Evolutionary conservation across 805 yeast species (phyloP), one percentile per base, ranked within the genome.

Genomic region (Zygoascus ofunaensis): DNA sequence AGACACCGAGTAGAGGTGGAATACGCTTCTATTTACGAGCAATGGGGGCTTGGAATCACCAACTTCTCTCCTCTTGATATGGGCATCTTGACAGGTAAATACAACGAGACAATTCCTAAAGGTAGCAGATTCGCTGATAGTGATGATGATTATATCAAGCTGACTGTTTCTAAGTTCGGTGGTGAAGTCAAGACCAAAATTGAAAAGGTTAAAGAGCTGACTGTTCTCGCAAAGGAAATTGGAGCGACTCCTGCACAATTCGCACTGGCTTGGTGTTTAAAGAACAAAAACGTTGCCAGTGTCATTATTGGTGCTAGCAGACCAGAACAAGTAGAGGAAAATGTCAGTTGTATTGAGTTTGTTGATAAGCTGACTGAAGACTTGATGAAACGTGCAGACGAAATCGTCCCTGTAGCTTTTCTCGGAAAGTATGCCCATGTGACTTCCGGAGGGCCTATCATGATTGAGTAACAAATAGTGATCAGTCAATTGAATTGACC

Each of bases 221-320:
- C 42, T 8, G 43, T 42, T 28, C 38, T 61, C 23, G 63, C 64
- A 7, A 54, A 56, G 17, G 51, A 53, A 23, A 48, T 60, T 23
- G 53, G 49, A 5, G 58, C 55, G 30, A 46, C 57, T 8, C 41
- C 54, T 20, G 58, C 63, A 20, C 57, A 58, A 33, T 49, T 60
- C 36, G 57, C 64, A 5, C 57, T 60, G 20, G 64, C 64, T 2
- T 56, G 57, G 52, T 40, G 56, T 17, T 47, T 60, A 35, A 55
- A 53, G 44, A 57, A 60, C 47, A 57, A 58, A 37, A 53, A 58
- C 35, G 59, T 59, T 10, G 51, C 61, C 14, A 59, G 65, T 17
- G 46, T 60, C 20, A 58, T 60, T 41, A 52, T 54, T 19, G 64
- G 64, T 33, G 61, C 64, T 5, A 47, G 57, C 17, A 48, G 43